Evolutionary conservation across 2,329 filamentous ascomycete genomes (phyloP).

Genomic region (Teratosphaeria destructans): DNA sequence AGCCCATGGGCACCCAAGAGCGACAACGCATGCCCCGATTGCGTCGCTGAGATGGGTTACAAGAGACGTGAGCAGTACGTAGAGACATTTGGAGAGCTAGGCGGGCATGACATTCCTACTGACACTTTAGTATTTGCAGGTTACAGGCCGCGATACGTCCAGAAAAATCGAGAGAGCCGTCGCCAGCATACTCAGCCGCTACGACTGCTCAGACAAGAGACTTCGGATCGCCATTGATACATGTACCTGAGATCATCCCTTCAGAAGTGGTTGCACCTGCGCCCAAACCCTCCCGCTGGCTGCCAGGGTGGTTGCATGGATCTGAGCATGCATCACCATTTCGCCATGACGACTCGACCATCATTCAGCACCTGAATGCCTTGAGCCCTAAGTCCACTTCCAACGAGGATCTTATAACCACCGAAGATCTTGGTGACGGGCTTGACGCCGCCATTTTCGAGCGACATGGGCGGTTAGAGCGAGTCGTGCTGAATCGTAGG

Average conservation of each 20-base stretch:
- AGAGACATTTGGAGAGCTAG: not conserved
- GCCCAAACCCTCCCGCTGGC: not conserved
- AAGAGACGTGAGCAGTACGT: constrained; percentile 4
- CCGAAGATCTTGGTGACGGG: constrained; percentile 25
- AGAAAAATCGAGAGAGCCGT: not conserved
- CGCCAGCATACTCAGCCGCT: not conserved
- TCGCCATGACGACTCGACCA: not conserved
- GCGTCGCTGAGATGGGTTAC: constrained; percentile 20
- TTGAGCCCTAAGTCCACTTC: not conserved
- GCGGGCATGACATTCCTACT: not conserved
- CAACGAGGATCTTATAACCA: not conserved
- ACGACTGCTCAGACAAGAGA: not conserved
- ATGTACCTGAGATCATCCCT: not conserved
- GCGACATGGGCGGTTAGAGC: constrained; percentile 28
- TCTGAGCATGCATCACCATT: not conserved
- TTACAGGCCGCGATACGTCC: constrained; percentile 10
- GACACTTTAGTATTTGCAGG: not conserved
- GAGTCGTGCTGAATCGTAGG: constrained; percentile 30
- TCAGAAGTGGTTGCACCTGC: not conserved
- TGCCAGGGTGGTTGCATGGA: not conserved
- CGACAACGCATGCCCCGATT: constrained; percentile 19
- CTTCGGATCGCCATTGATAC: not conserved
- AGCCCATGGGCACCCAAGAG: constrained; percentile 17
- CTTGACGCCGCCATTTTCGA: constrained; percentile 33
- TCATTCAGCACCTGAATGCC: not conserved